Conservation (phyloP, 345 rosid species). For the Aquilaria malaccensis region DNA sequence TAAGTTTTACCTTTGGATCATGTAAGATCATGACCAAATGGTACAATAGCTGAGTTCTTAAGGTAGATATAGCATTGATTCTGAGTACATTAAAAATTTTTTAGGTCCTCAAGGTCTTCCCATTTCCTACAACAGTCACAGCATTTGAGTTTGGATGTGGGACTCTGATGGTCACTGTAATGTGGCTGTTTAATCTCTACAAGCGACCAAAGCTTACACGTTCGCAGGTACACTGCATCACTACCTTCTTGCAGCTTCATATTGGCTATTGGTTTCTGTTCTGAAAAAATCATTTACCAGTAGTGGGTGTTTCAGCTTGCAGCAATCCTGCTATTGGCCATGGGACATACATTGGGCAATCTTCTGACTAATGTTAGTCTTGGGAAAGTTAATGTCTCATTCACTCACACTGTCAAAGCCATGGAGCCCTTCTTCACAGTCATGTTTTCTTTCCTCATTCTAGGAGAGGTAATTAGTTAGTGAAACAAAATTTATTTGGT, state of each 20-base stretch:
- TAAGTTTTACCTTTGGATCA: too few relatives aligned
- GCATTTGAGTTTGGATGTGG: conserved; percentile 82
- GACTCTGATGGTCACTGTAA: conserved; percentile 38
- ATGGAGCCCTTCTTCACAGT: conserved; percentile 95
- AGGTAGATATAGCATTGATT: not conserved
- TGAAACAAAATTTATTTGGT: too few relatives aligned
- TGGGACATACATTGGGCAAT: conserved; percentile 78
- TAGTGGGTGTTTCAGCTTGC: conserved; percentile 37
- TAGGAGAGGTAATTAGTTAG: conserved; percentile 46
- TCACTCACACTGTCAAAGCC: conserved; percentile 92
- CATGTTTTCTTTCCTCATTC: conserved; percentile 50
- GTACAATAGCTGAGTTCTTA: not conserved
- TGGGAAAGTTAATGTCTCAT: conserved; percentile 72
- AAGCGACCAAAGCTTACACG: conserved; percentile 50
- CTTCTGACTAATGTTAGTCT: conserved; percentile 75
- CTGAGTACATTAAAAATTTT: not conserved
- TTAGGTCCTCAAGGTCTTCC: conserved; percentile 65
- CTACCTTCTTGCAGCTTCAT: not conserved
- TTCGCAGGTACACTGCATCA: conserved; percentile 43
- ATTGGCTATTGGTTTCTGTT: not conserved
- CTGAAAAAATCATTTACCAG: not conserved
- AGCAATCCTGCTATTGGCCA: conserved; percentile 62
- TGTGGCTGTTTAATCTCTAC: conserved; percentile 72
- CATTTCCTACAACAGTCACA: conserved; percentile 82
- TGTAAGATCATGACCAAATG: not conserved